Evolutionary conservation across 176 grass and related monocot species (phyloP).

Genomic region (Chrysopogon serrulatus): DNA sequence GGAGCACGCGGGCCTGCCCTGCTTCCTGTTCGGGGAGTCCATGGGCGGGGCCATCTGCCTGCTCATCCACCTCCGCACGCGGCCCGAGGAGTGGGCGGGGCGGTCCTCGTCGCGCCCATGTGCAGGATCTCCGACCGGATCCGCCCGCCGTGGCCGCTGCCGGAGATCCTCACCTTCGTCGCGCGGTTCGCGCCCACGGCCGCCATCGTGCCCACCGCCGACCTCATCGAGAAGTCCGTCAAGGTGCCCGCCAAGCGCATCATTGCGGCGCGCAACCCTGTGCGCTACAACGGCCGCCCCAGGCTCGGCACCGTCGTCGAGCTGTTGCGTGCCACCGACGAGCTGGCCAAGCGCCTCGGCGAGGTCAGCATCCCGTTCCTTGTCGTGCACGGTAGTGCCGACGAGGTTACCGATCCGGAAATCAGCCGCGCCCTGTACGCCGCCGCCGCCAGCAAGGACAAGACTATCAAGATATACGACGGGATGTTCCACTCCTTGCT

Average conservation of each 20-base stretch:
- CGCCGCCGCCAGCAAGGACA: slow-evolving; percentile 72
- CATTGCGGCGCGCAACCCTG: slow-evolving; percentile 71
- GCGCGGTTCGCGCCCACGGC: slow-evolving; percentile 69
- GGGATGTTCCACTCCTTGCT: slow-evolving; percentile 96
- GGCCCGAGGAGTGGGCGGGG: slow-evolving; percentile 51
- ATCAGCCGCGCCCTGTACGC: slow-evolving; percentile 69
- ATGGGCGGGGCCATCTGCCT: slow-evolving; percentile 93
- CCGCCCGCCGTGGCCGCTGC: slow-evolving; percentile 64
- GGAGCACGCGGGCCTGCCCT: slow-evolving; percentile 33
- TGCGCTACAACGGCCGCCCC: slow-evolving; percentile 63
- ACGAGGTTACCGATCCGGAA: slow-evolving; percentile 84
- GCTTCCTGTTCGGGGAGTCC: slow-evolving; percentile 84
- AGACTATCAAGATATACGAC: slow-evolving; percentile 86
- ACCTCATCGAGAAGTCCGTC: slow-evolving; percentile 84
- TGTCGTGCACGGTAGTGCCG: slow-evolving; percentile 86
- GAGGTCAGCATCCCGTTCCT: slow-evolving; percentile 88
- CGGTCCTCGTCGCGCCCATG: slow-evolving; percentile 88
- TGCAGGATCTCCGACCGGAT: slow-evolving; percentile 89
- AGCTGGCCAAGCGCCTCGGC: slow-evolving; percentile 47
- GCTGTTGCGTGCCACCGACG: slow-evolving; percentile 73
- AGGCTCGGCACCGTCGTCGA: slow-evolving; percentile 82
- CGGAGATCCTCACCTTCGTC: slow-evolving; percentile 66
- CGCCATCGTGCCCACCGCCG: slow-evolving; percentile 78
- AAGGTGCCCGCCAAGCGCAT: slow-evolving; percentile 77
- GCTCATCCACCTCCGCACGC: slow-evolving; percentile 65